phyloP scores from a whole-genome alignment of 2,329 filamentous ascomycete species.

The Talaromyces rugulosus region DNA sequence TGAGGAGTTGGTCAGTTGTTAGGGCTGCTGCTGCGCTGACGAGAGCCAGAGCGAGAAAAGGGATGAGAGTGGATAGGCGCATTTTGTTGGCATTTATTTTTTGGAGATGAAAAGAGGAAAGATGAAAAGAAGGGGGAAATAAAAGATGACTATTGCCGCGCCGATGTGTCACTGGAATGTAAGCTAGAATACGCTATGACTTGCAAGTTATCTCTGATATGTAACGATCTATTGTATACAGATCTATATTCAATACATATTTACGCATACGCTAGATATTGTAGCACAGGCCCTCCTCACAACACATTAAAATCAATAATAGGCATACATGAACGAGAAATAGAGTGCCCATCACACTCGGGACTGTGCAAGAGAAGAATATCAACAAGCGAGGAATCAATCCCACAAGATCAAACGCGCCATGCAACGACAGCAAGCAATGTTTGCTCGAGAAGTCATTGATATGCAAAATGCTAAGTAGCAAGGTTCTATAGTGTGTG shows the following conservation, averaged over 20 bases:
- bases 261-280: neutral
- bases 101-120: too few species aligned
- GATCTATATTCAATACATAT: neutral
- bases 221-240: neutral
- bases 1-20: conserved; percentile 25
- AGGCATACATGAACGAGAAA: neutral
- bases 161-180: too few species aligned
- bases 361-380: conserved; percentile 6
- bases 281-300: neutral
- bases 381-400: conserved; percentile 12
- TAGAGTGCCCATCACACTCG: neutral
- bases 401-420: neutral
- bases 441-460: neutral
- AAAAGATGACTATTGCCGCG: too few species aligned
- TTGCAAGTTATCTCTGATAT: too few species aligned
- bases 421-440: neutral
- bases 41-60: conserved; percentile 4
- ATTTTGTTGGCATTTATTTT: too few species aligned
- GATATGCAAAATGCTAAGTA: conserved; percentile 10
- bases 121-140: too few species aligned
- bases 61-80: neutral
- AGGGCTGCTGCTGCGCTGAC: conserved; percentile 9
- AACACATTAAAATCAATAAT: neutral
- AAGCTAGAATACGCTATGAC: too few species aligned
- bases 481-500: neutral